Evolutionary conservation across 176 grass and related monocot species (phyloP), one percentile per base, ranked within the genome.

Genomic region (Oryza meyeriana): DNA sequence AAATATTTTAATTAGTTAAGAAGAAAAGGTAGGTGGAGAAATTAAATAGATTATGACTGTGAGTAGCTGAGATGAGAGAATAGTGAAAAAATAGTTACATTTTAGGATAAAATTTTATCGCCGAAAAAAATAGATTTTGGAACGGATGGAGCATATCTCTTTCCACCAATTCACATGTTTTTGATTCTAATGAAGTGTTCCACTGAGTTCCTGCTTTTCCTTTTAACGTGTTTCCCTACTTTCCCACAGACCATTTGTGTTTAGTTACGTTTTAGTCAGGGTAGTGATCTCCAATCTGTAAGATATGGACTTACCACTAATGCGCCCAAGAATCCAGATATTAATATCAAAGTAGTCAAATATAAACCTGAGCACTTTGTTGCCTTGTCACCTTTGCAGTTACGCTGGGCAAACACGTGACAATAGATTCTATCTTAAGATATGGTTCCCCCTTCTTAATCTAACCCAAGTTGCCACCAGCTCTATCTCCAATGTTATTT

Each of bases 321-420:
- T 59, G n/a, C n/a, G 55, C n/a, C n/a, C 55, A 59, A 25, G 55
- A 59, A 59, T 59, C 55, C 2, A 59, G 50, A 55, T 55, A 55
- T 55, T 55, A 55, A 55, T 55, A n/a, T 55, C 47, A 29, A 30
- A 25, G 59, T 45, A 69, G 59, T 41, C 50, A 81, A 81, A 42
- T 61, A 31, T 71, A 81, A 42, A 72, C 18, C 67, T 2, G 12
- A 30, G 18, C 70, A 13, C 70, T 61, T 86, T 50, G 75, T 65
- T 35, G 11, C 44, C 77, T 88, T 59, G 67, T 6, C 77, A 18
- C 52, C 61, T 82, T 33, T 6, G 0, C 3, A 2, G 27, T 13
- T 32, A 18, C 55, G 20, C 44, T 13, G 29, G 22, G 40, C 64
- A 57, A 64, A 41, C 62, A 75, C 48, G 81, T 88, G 87, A 80